These are phyloP conservation scores for Trichosporon ovoides DNA, from an alignment of 1,284 basidiomycete genomes.

Conservation along the genomic window DNA sequence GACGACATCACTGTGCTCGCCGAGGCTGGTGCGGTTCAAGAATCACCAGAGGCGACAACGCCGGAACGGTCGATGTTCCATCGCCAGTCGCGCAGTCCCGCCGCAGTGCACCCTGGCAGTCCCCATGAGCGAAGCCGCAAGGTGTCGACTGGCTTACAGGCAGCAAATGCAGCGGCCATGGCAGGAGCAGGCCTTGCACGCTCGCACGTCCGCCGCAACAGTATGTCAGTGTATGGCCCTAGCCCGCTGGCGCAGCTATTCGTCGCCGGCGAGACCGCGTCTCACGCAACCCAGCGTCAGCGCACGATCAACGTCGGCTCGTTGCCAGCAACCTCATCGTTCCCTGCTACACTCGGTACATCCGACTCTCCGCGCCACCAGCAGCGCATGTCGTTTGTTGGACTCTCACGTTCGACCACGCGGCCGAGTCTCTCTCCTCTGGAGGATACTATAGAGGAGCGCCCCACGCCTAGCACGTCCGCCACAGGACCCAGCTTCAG, in stretches of 20 bases:
- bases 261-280: constrained; percentile 19
- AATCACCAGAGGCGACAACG: constrained; percentile 3
- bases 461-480: background rate
- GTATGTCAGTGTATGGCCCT: constrained; percentile 34
- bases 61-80: constrained; percentile 10
- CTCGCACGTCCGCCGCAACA: constrained; percentile 28
- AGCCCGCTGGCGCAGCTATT: constrained; percentile 47
- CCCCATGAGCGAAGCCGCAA: background rate
- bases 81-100: background rate
- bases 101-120: background rate
- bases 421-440: background rate
- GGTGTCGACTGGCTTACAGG: constrained; percentile 11
- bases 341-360: background rate
- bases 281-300: background rate
- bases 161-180: background rate
- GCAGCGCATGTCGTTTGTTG: background rate
- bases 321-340: constrained; percentile 10
- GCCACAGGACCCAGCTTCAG: background rate
- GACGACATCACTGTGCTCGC: constrained; percentile 10
- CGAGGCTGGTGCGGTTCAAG: constrained; percentile 17
- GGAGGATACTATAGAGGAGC: constrained; percentile 5
- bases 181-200: constrained; percentile 9
- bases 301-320: constrained; percentile 11
- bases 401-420: constrained; percentile 5
- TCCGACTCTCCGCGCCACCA: background rate